Evolutionary conservation across 495 filamentous ascomycete genomes (phyloP).

Genomic region (Penicillium goetzii): DNA sequence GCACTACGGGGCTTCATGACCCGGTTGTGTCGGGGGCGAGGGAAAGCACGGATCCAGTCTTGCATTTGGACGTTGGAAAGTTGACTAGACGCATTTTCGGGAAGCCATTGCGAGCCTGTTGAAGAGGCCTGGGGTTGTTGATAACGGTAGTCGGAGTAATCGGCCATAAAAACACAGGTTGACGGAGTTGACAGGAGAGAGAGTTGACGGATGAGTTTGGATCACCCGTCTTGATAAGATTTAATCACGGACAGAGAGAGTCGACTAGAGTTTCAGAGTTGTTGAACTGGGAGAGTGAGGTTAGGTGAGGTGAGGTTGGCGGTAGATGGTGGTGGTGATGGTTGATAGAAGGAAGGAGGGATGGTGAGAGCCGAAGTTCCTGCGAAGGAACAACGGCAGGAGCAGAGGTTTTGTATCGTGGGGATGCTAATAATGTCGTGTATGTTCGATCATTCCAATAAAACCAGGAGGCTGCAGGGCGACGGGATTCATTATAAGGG

Average conservation of each 20-base stretch:
- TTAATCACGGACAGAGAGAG: neutral
- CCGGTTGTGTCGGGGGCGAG: conserved; percentile 48
- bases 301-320: neutral
- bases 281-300: neutral
- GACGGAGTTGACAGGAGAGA: conserved; percentile 1
- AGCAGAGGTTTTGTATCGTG: neutral
- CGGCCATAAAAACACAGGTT: conserved; percentile 36
- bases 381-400: conserved; percentile 22
- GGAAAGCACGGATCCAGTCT: conserved; percentile 42
- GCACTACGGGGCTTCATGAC: conserved; percentile 70
- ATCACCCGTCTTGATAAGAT: neutral
- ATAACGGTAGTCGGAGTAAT: conserved; percentile 28
- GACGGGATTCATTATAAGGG: conserved; percentile 23
- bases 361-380: conserved; percentile 15
- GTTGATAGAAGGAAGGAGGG: conserved; percentile 12
- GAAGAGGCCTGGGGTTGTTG: conserved; percentile 34
- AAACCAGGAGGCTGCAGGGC: neutral
- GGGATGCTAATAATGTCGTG: neutral
- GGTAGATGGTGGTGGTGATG: conserved; percentile 8
- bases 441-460: neutral
- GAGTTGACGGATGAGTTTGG: conserved; percentile 1
- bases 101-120: conserved; percentile 38
- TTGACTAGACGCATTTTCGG: conserved; percentile 28
- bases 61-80: conserved; percentile 35
- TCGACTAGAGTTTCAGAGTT: neutral